Base-by-base conservation (phyloP, 306 rosid species). In the Inga laurina region DNA sequence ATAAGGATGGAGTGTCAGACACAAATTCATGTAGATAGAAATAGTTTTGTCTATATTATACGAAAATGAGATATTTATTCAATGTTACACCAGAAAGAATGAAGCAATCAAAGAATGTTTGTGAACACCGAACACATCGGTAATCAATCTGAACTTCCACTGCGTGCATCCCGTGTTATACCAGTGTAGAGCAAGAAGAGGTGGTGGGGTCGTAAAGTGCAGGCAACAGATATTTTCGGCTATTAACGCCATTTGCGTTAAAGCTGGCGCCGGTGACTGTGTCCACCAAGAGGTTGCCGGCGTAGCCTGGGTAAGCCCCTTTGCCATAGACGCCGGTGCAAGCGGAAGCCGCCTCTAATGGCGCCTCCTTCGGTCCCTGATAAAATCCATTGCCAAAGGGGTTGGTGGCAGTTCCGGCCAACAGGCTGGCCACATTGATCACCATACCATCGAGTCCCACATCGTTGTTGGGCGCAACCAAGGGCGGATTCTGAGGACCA, bases 361-460 rank as follows among this genome's bases (percentile, higher is more conserved):
- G 92, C 0, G 97, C 93, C 62, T 91, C 97, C 24, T 84, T 88
- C 7, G 97, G 87, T 0, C 97, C 93, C 70, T 91, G 94, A 41
- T 44, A 93, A 82, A 74, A 93, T 0, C 93, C 97, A 51, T 88
- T 90, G 35, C 93, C 92, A 3, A 85, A 89, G 0, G 94, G 93
- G 68, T 91, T 91, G 2, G 94, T 88, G 0, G 72, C 88, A 0
- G 91, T 87, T 43, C 91, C 97, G 3, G 93, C 94, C 75, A 93
- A 54, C 0, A 91, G 83, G 7, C 80, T 84, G 0, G 93, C 97
- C 71, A 91, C 39, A 71, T 89, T 93, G 27, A 91, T 88, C 4
- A 89, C 82, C 88, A 93, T 88, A 0, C 93, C 94, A n/a, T 93
- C 97, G 0, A 91, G 83, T 16, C 97, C 97, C 82, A 90, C 94